A percentile compares a stretch with the other conserved stretches of the same genome.
Conservation (phyloP, 2,329 filamentous ascomycete genomes). For the Pseudogymnoascus sp. region DNA sequence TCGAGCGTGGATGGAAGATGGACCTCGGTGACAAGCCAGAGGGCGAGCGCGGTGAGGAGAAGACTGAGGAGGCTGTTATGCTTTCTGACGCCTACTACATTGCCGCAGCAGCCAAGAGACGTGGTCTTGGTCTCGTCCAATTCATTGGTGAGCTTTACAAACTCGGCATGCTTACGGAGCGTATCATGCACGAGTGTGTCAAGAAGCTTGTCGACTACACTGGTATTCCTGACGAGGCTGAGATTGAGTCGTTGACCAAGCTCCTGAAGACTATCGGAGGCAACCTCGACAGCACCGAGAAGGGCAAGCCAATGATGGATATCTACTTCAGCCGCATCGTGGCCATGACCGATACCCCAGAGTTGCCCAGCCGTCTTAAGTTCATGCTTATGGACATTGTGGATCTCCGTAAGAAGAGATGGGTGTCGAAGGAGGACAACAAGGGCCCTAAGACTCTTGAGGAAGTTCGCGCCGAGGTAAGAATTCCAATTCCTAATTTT, state of each 20-base stretch:
- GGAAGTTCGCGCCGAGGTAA: slow-evolving; percentile 74
- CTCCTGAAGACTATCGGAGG: slow-evolving; percentile 83
- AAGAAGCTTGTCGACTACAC: slow-evolving; percentile 94
- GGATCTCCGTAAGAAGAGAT: slow-evolving; percentile 68
- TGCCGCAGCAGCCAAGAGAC: slow-evolving; percentile 88
- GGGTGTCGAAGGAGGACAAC: slow-evolving; percentile 79
- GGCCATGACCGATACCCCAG: slow-evolving; percentile 68
- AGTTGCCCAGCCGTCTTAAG: slow-evolving; percentile 75
- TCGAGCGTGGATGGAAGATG: slow-evolving; percentile 93
- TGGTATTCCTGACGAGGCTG: slow-evolving; percentile 85
- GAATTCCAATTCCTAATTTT: slow-evolving; percentile 21
- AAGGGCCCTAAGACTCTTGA: slow-evolving; percentile 97
- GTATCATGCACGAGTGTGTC: slow-evolving; percentile 99
- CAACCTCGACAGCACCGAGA: slow-evolving; percentile 75
- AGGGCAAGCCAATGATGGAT: slow-evolving; percentile 80
- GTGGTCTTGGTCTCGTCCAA: slow-evolving; percentile 93
- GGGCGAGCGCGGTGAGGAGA: slow-evolving; percentile 45
- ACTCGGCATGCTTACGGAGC: slow-evolving; percentile 94
- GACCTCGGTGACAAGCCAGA: slow-evolving; percentile 74
- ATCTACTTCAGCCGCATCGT: slow-evolving; percentile 88
- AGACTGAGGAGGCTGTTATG: slow-evolving; percentile 64
- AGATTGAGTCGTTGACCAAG: slow-evolving; percentile 92
- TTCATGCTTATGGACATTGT: slow-evolving; percentile 97
- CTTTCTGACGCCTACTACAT: slow-evolving; percentile 95
- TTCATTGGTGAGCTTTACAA: slow-evolving; percentile 99